Conservation (phyloP, 2,329 filamentous ascomycete species). For the Aureobasidium sp. region DNA sequence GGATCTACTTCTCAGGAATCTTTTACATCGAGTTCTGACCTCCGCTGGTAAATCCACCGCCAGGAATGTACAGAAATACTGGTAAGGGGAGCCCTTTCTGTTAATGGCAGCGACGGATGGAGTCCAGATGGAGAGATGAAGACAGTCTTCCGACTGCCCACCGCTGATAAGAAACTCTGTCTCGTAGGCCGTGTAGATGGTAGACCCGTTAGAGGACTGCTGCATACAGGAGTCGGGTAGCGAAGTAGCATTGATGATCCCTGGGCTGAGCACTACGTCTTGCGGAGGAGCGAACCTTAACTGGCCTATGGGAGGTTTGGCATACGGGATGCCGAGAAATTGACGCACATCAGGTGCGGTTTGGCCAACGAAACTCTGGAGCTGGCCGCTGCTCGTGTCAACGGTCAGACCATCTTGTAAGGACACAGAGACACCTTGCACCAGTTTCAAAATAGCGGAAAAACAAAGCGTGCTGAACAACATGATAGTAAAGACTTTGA, state of each 20-base stretch:
- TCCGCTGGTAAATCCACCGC: slow-evolving; percentile 51
- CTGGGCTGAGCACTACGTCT: slow-evolving; percentile 26
- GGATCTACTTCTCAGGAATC: slow-evolving; percentile 49
- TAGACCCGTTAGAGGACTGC: slow-evolving; percentile 20
- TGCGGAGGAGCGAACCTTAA: slow-evolving; percentile 29
- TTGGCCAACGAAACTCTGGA: slow-evolving; percentile 40
- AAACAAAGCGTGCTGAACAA: neutral
- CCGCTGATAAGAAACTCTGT: slow-evolving; percentile 30
- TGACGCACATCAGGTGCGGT: slow-evolving; percentile 28
- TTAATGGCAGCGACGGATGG: slow-evolving; percentile 31
- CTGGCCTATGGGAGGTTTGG: slow-evolving; percentile 28
- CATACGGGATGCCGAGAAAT: slow-evolving; percentile 32
- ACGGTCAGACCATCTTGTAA: slow-evolving; percentile 7
- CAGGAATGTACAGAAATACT: slow-evolving; percentile 51
- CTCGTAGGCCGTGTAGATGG: slow-evolving; percentile 23
- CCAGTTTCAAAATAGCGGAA: neutral
- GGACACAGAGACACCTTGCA: neutral
- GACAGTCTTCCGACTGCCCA: slow-evolving; percentile 46
- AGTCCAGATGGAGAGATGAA: slow-evolving; percentile 53
- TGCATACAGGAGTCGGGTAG: slow-evolving; percentile 33
- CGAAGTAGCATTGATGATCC: slow-evolving; percentile 27
- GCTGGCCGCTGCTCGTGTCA: slow-evolving; percentile 45
- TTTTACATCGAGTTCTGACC: slow-evolving; percentile 53
- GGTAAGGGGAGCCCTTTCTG: slow-evolving; percentile 35
- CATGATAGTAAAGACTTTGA: neutral